Conservation (phyloP, 352 stramenopile genomes). For the Stramenopiles sp. region DNA sequence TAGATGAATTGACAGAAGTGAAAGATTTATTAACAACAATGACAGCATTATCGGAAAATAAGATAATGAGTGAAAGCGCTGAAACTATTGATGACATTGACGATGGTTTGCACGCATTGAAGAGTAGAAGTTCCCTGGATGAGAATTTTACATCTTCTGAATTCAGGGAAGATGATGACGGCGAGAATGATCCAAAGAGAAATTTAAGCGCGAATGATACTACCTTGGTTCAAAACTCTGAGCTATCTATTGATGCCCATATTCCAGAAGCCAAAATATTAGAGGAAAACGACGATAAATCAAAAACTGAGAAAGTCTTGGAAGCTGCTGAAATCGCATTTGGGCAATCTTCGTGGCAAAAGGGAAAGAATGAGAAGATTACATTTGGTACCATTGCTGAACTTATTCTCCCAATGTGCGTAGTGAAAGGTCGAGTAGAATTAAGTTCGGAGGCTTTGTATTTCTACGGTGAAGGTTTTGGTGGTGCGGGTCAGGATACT, state of each 20-base stretch:
- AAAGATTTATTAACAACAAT: background rate
- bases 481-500: background rate
- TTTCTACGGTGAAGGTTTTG: background rate
- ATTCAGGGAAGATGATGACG: background rate
- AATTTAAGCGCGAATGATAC: background rate
- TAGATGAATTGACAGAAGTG: background rate
- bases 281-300: background rate
- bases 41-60: background rate
- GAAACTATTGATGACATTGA: background rate
- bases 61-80: too few species aligned
- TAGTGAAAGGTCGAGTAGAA: background rate
- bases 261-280: too few species aligned
- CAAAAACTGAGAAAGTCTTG: background rate
- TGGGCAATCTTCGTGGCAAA: background rate
- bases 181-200: background rate
- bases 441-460: background rate
- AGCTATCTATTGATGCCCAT: too few species aligned
- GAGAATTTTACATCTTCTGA: too few species aligned
- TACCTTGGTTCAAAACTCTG: too few species aligned
- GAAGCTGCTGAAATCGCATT: background rate
- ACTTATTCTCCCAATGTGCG: background rate
- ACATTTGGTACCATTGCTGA: background rate
- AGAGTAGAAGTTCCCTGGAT: background rate
- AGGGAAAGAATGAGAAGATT: background rate
- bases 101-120: background rate